Percentiles rank a stretch among this genome's conserved stretches.
Evolutionary conservation across 805 yeast species (phyloP).

Genomic region (Metschnikowia peoriensis): DNA sequence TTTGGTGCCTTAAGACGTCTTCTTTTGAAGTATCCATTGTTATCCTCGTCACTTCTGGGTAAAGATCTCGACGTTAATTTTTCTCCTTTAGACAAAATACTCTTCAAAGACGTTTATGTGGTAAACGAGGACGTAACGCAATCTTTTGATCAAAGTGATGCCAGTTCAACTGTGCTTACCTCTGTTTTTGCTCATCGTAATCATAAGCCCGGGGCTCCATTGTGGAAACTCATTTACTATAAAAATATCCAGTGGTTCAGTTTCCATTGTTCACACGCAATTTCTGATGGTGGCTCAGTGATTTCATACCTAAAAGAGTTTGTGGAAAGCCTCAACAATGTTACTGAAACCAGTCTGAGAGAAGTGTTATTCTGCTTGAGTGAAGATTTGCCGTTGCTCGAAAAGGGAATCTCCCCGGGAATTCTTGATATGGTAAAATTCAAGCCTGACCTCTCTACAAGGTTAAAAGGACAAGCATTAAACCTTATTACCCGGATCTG

Average conservation of each 20-base stretch:
- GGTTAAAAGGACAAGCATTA: not conserved
- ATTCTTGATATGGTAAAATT: not conserved
- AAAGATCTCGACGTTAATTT: not conserved
- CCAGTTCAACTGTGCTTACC: not conserved
- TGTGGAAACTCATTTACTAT: slow-evolving; percentile 4
- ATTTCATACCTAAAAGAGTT: slow-evolving; percentile 6
- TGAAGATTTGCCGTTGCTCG: slow-evolving; percentile 3
- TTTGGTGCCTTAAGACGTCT: slow-evolving; percentile 2
- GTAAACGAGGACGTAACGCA: not conserved
- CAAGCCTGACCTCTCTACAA: not conserved
- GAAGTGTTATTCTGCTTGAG: slow-evolving; percentile 1
- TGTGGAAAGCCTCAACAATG: slow-evolving; percentile 5
- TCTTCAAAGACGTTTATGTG: slow-evolving; percentile 4
- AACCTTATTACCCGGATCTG: not conserved
- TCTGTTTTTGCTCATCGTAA: not conserved
- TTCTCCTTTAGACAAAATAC: slow-evolving; percentile 2
- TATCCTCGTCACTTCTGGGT: slow-evolving; percentile 5
- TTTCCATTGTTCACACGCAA: slow-evolving; percentile 3
- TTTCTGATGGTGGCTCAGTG: slow-evolving; percentile 9
- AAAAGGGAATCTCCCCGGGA: slow-evolving; percentile 3
- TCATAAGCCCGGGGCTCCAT: not conserved
- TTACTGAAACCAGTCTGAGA: not conserved
- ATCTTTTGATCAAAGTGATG: not conserved
- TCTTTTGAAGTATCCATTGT: slow-evolving; percentile 7
- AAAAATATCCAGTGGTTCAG: slow-evolving; percentile 3